Evolutionary conservation across 2,329 filamentous ascomycete species (phyloP).

Genomic region (Aspergillus thermomutatus): DNA sequence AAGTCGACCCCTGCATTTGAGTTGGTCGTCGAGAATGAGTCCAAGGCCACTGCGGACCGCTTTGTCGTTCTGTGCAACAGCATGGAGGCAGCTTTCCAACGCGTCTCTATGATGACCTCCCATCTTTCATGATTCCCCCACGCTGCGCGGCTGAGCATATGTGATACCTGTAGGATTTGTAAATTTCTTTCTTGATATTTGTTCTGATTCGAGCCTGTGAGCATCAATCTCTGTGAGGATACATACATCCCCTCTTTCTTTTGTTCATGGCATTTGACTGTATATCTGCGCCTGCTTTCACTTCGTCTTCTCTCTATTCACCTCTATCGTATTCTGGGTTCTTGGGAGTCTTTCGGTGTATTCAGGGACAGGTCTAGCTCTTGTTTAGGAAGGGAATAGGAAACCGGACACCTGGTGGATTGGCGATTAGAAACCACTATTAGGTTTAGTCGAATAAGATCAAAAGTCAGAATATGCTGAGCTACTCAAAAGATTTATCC

Average conservation of each 20-base stretch:
- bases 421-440: background rate
- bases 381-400: background rate
- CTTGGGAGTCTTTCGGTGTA: background rate
- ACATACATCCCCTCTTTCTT: background rate
- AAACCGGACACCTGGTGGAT: background rate
- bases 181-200: slow-evolving; percentile 9
- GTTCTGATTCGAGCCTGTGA: background rate
- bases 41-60: slow-evolving; percentile 24
- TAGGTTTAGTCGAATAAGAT: background rate
- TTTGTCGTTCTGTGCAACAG: slow-evolving; percentile 38
- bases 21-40: slow-evolving; percentile 53
- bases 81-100: slow-evolving; percentile 42
- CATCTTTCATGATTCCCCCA: slow-evolving; percentile 37
- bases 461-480: background rate
- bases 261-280: background rate
- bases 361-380: background rate
- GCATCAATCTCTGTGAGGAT: background rate
- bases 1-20: slow-evolving; percentile 63
- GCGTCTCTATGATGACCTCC: slow-evolving; percentile 38
- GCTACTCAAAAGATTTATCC: background rate
- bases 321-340: background rate
- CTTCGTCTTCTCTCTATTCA: background rate
- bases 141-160: slow-evolving; percentile 17
- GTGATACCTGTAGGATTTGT: slow-evolving; percentile 19
- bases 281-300: background rate